These are phyloP conservation scores for Microthyrium microscopicum DNA, from an alignment of 2,329 filamentous ascomycete species.

Conservation along the genomic window DNA sequence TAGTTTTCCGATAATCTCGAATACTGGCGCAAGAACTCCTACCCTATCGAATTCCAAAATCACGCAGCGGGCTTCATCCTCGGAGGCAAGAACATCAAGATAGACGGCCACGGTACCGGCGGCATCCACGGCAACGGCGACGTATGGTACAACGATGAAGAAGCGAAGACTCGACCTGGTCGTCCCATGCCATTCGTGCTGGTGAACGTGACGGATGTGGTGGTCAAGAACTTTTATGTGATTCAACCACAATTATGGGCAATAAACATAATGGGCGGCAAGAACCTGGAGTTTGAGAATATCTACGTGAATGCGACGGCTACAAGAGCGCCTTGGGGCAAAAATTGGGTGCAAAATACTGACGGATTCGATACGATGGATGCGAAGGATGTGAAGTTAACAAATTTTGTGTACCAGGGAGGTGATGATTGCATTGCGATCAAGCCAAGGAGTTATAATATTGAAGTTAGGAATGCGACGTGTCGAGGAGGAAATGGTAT, in stretches of 20 bases:
- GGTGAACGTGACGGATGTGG: slow-evolving; percentile 40
- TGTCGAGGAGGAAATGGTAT: slow-evolving; percentile 38
- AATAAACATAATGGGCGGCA: slow-evolving; percentile 42
- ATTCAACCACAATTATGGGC: slow-evolving; percentile 36
- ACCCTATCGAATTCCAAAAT: slow-evolving; percentile 38
- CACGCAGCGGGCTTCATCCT: slow-evolving; percentile 37
- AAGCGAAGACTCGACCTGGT: slow-evolving; percentile 29
- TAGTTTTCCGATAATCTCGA: slow-evolving; percentile 33
- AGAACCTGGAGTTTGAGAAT: slow-evolving; percentile 34
- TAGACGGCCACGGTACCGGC: slow-evolving; percentile 35
- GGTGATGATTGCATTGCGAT: slow-evolving; percentile 45
- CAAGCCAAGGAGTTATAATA: slow-evolving; percentile 47
- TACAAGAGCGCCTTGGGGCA: slow-evolving; percentile 31
- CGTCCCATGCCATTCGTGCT: slow-evolving; percentile 42
- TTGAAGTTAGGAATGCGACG: slow-evolving; percentile 33
- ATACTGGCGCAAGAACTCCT: slow-evolving; percentile 39
- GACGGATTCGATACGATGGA: slow-evolving; percentile 44
- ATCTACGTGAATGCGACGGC: slow-evolving; percentile 35
- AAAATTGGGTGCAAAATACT: slow-evolving; percentile 41
- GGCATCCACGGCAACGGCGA: slow-evolving; percentile 39
- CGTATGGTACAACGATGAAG: slow-evolving; percentile 35
- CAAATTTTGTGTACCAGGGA: slow-evolving; percentile 36
- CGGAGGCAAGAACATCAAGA: slow-evolving; percentile 32
- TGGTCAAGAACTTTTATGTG: slow-evolving; percentile 35
- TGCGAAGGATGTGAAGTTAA: slow-evolving; percentile 30